phyloP scores from a whole-genome alignment of 345 rosid genomes.

The Odontarrhena argentea region DNA sequence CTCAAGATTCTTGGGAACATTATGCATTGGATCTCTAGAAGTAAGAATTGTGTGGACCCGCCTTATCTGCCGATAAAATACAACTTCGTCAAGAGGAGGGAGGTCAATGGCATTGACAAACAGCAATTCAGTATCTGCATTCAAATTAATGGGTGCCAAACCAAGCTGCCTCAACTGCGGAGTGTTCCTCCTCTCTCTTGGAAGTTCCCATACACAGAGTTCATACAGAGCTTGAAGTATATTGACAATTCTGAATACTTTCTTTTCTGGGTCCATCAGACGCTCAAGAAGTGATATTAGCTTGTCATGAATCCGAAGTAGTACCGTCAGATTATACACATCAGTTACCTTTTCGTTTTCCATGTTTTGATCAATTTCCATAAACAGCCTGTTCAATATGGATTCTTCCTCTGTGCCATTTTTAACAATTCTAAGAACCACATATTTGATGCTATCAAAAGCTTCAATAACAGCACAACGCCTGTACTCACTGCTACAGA shows the following conservation, averaged over 20 bases:
- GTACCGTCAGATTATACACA: slow-evolving; percentile 46
- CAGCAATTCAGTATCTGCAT: slow-evolving; percentile 58
- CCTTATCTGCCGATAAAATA: slow-evolving; percentile 67
- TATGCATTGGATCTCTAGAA: slow-evolving; percentile 79
- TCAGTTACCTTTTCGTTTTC: slow-evolving; percentile 51
- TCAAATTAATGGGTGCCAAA: slow-evolving; percentile 52
- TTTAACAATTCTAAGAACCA: slow-evolving; percentile 57
- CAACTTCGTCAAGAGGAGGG: slow-evolving; percentile 61
- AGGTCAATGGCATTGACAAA: slow-evolving; percentile 72
- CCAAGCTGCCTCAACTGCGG: slow-evolving; percentile 57
- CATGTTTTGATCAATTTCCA: slow-evolving; percentile 55
- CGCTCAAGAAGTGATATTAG: slow-evolving; percentile 65
- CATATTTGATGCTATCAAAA: slow-evolving; percentile 74
- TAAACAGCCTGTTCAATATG: slow-evolving; percentile 55
- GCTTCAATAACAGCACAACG: slow-evolving; percentile 91
- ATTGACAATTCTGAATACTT: slow-evolving; percentile 60
- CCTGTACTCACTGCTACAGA: slow-evolving; percentile 76
- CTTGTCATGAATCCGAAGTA: slow-evolving; percentile 65
- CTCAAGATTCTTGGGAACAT: slow-evolving; percentile 78
- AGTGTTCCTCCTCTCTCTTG: slow-evolving; percentile 41
- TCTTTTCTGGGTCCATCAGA: slow-evolving; percentile 57
- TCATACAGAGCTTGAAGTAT: slow-evolving; percentile 82
- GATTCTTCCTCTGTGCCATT: slow-evolving; percentile 61
- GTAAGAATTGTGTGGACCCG: slow-evolving; percentile 77
- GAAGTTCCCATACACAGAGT: slow-evolving; percentile 66